Evolutionary conservation across 495 filamentous ascomycete species (phyloP).

Genomic region (Oleoguttula mirabilis): DNA sequence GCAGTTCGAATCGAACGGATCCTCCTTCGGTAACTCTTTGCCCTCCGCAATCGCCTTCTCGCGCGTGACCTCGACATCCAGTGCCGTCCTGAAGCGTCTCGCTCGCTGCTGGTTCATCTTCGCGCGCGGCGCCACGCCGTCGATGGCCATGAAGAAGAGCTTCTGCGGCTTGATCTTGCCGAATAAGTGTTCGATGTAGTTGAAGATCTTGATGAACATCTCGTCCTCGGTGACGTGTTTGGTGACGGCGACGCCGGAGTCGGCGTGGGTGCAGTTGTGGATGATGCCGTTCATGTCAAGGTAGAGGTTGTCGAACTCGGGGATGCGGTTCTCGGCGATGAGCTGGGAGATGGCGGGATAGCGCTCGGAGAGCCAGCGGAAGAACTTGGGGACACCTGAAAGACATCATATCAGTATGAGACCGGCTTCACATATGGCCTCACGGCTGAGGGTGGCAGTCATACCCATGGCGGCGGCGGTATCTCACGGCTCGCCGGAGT

Average conservation of each 20-base stretch:
- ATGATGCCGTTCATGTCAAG: slow-evolving; percentile 99
- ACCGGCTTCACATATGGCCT: not conserved
- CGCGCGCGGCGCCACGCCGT: slow-evolving; percentile 91
- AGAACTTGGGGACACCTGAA: slow-evolving; percentile 93
- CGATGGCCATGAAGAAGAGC: slow-evolving; percentile 98
- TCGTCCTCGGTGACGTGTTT: slow-evolving; percentile 93
- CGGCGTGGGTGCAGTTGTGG: slow-evolving; percentile 97
- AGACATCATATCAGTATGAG: slow-evolving; percentile 8
- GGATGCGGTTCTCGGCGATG: slow-evolving; percentile 97
- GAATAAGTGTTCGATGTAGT: slow-evolving; percentile 98
- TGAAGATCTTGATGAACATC: slow-evolving; percentile 99
- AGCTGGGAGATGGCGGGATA: slow-evolving; percentile 98
- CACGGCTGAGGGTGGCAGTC: not conserved
- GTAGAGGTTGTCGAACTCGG: slow-evolving; percentile 97
- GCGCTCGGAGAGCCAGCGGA: slow-evolving; percentile 93
- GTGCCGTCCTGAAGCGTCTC: slow-evolving; percentile 83
- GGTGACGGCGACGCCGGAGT: slow-evolving; percentile 66
- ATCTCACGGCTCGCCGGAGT: too few species aligned
- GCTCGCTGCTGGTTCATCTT: slow-evolving; percentile 99
- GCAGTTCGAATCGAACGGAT: slow-evolving; percentile 96
- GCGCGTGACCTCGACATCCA: slow-evolving; percentile 78
- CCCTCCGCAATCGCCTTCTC: slow-evolving; percentile 85
- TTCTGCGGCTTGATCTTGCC: slow-evolving; percentile 97
- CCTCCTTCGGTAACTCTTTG: slow-evolving; percentile 85
- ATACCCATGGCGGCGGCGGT: slow-evolving; percentile 19